These are phyloP conservation scores for Tulasnella sp. DNA, from an alignment of 768 basidiomycete species.

Conservation along the genomic window DNA sequence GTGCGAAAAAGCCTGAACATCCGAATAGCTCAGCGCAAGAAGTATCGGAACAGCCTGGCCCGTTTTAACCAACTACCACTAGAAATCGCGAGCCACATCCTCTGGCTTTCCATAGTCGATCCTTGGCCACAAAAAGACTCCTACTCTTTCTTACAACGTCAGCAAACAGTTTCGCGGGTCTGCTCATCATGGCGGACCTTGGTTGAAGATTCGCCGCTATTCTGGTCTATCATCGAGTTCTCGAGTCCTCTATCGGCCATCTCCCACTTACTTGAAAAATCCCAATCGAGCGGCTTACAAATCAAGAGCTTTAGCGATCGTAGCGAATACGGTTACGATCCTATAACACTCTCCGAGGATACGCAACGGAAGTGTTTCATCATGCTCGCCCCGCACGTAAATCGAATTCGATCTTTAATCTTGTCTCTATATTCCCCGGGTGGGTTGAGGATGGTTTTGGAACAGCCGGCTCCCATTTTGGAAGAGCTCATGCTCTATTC, in stretches of 20 bases:
- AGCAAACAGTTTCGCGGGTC: background rate
- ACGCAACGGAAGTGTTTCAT: background rate
- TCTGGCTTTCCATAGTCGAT: background rate
- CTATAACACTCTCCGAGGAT: background rate
- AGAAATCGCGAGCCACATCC: background rate
- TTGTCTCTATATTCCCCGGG: background rate
- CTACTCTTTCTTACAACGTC: background rate
- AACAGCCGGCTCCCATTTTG: background rate
- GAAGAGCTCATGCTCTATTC: background rate
- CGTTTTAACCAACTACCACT: background rate
- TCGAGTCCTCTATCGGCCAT: background rate
- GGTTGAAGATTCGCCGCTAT: background rate
- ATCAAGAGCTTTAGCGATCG: background rate
- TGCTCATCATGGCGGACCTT: background rate
- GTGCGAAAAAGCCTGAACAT: background rate
- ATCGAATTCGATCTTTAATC: background rate
- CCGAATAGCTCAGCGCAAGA: background rate
- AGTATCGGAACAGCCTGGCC: background rate
- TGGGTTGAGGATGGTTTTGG: background rate
- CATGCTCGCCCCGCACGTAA: background rate
- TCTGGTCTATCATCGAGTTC: conserved; percentile 3
- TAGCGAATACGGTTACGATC: background rate
- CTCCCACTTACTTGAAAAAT: background rate
- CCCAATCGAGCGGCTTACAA: background rate
- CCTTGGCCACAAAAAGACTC: background rate